phyloP scores from a whole-genome alignment of 2,329 filamentous ascomycete species.

The Aspergillus texensis region DNA sequence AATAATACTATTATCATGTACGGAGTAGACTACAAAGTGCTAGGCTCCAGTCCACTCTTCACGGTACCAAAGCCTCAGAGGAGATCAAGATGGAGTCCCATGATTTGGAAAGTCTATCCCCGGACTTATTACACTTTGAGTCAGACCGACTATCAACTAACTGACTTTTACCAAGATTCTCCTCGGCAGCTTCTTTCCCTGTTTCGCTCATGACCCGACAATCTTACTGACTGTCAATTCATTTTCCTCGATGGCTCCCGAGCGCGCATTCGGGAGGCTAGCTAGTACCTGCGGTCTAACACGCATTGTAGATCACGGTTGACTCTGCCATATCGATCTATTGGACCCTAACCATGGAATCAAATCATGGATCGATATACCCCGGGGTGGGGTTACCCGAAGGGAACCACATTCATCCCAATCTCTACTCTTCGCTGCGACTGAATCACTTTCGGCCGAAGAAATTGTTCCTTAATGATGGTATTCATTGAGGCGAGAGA shows the following conservation, averaged over 20 bases:
- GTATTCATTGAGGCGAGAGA: not conserved
- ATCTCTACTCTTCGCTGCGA: not conserved
- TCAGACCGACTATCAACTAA: not conserved
- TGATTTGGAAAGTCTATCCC: not conserved
- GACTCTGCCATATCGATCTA: constrained; percentile 4
- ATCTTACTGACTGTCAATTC: not conserved
- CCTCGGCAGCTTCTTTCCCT: not conserved
- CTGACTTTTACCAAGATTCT: not conserved
- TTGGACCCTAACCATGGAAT: constrained; percentile 16
- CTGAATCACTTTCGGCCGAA: not conserved
- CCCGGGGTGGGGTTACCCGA: constrained; percentile 14
- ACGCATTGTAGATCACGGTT: constrained; percentile 7
- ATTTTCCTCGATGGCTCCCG: not conserved
- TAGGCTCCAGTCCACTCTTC: not conserved
- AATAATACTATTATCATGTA: not conserved
- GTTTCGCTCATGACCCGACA: not conserved
- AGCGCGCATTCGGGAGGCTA: not conserved
- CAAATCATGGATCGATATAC: constrained; percentile 14
- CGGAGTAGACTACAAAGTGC: too few species aligned
- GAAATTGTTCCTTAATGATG: not conserved
- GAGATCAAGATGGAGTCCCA: not conserved
- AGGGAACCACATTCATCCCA: constrained; percentile 6
- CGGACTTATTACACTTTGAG: not conserved
- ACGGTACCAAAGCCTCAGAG: not conserved
- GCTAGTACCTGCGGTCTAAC: not conserved